These are phyloP conservation scores for Diplotaxis tenuifolia DNA, from an alignment of 345 rosid genomes.

Conservation along the genomic window DNA sequence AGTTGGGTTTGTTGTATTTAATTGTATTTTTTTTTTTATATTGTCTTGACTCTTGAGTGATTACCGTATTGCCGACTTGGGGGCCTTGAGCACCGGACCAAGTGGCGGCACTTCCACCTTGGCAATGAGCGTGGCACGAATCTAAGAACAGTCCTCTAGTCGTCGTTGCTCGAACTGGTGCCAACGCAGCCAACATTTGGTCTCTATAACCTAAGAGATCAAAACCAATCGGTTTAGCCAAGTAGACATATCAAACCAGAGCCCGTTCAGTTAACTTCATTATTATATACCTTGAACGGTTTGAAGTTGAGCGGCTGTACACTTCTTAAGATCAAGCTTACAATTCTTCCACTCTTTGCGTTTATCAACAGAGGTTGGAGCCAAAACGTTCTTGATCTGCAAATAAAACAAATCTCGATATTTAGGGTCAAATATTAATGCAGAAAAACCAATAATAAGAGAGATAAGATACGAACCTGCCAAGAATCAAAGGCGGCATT, in stretches of 20 bases:
- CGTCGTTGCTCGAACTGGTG: constrained; percentile 40
- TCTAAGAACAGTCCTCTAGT: constrained; percentile 70
- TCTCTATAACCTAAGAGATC: constrained; percentile 55
- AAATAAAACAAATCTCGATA: background rate
- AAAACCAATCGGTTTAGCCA: background rate
- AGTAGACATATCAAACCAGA: background rate
- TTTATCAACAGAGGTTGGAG: constrained; percentile 70
- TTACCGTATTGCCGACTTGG: constrained; percentile 49
- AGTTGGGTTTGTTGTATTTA: background rate
- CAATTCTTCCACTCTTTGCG: constrained; percentile 66
- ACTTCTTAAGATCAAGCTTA: constrained; percentile 61
- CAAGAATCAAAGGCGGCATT: constrained; percentile 92
- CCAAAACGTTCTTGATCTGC: constrained; percentile 83
- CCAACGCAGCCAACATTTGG: constrained; percentile 59
- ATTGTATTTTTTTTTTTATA: background rate
- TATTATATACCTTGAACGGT: constrained; percentile 60
- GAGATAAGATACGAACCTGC: constrained; percentile 54
- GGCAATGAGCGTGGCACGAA: constrained; percentile 87
- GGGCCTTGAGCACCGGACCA: constrained; percentile 71
- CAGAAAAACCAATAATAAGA: background rate
- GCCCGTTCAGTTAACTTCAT: background rate
- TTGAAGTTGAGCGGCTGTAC: constrained; percentile 62
- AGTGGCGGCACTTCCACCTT: constrained; percentile 60
- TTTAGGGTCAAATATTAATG: background rate
- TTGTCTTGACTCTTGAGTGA: background rate